phyloP scores from a whole-genome alignment of 2,329 filamentous ascomycete genomes.

The Macrophomina phaseolina region DNA sequence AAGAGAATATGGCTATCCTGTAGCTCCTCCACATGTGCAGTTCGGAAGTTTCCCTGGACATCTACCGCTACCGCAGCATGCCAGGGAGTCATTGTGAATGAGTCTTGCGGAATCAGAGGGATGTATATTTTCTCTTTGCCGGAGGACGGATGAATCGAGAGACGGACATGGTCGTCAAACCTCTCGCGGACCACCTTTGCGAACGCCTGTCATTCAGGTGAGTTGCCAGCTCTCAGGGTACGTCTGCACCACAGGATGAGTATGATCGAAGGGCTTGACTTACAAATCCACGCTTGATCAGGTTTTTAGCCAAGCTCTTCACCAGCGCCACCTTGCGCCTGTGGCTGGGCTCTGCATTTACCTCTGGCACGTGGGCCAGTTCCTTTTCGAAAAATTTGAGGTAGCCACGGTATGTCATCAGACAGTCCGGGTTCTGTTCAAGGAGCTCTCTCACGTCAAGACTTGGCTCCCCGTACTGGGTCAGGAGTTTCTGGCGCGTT shows the following conservation, averaged over 20 bases:
- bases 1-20: background rate
- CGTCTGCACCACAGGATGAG: too few species aligned
- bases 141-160: background rate
- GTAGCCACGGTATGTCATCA: background rate
- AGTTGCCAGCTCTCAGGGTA: too few species aligned
- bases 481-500: background rate
- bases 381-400: background rate
- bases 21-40: background rate
- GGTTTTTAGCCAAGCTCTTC: background rate
- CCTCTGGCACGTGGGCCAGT: background rate
- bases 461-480: background rate
- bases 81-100: background rate
- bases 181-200: background rate
- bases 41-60: background rate
- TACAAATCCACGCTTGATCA: background rate
- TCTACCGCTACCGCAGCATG: background rate
- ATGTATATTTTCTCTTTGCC: background rate
- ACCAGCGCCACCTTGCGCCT: background rate
- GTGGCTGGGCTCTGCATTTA: background rate
- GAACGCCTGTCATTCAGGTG: background rate
- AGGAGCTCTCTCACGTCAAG: background rate
- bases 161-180: background rate
- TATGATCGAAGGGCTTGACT: background rate
- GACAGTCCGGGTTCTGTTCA: background rate
- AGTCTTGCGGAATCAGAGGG: background rate